Evolutionary conservation across 2,329 filamentous ascomycete genomes (phyloP).

Genomic region (Cladophialophora exuberans): DNA sequence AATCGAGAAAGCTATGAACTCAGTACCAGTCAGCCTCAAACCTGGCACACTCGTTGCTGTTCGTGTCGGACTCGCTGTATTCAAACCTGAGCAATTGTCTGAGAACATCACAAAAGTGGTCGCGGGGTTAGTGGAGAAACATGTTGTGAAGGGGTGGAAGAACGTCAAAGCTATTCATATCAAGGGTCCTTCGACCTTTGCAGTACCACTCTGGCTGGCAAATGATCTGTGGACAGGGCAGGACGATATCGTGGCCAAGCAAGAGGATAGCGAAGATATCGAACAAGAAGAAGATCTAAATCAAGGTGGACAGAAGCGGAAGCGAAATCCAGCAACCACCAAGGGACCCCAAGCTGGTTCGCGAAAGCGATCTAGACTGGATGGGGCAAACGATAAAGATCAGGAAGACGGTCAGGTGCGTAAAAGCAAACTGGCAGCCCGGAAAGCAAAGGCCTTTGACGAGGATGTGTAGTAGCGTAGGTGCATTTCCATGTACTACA

Average conservation of each 20-base stretch:
- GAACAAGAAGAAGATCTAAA: slow-evolving; percentile 23
- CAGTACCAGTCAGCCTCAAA: slow-evolving; percentile 79
- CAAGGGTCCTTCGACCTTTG: slow-evolving; percentile 85
- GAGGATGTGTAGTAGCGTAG: slow-evolving; percentile 14
- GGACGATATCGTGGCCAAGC: slow-evolving; percentile 64
- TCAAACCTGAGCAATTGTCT: slow-evolving; percentile 73
- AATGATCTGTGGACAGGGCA: slow-evolving; percentile 88
- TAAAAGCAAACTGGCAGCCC: slow-evolving; percentile 30
- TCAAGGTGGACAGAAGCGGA: slow-evolving; percentile 28
- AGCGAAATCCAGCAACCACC: slow-evolving; percentile 28
- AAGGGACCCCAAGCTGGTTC: slow-evolving; percentile 32
- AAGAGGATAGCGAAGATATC: slow-evolving; percentile 45
- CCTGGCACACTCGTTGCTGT: slow-evolving; percentile 80
- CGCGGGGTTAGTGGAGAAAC: slow-evolving; percentile 71
- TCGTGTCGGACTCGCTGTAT: slow-evolving; percentile 75
- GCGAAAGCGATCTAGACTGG: slow-evolving; percentile 29
- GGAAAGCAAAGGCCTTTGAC: slow-evolving; percentile 29
- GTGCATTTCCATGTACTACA: background rate
- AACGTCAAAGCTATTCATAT: slow-evolving; percentile 84
- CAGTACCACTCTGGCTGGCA: slow-evolving; percentile 92
- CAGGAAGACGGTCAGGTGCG: slow-evolving; percentile 12
- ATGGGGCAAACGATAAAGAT: slow-evolving; percentile 19
- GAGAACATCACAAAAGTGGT: slow-evolving; percentile 79
- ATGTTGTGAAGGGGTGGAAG: slow-evolving; percentile 83
- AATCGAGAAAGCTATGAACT: slow-evolving; percentile 74